Evolutionary conservation across 805 yeast species (phyloP).

Genomic region (Candida lessepsii): DNA sequence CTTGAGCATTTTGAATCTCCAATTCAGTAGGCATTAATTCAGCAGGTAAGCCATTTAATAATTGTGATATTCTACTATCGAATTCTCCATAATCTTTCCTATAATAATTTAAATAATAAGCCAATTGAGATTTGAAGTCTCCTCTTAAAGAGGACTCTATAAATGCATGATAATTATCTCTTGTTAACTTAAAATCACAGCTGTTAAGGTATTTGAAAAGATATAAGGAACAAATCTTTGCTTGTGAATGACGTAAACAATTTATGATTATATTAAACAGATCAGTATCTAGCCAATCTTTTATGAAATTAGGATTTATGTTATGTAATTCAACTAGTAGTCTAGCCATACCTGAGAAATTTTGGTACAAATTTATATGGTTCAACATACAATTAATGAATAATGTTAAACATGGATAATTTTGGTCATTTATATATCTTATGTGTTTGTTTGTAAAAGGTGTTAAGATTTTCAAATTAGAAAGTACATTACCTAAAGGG

Average conservation of each 20-base stretch:
- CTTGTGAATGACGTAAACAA: constrained; percentile 27
- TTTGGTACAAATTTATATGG: constrained; percentile 34
- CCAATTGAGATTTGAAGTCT: constrained; percentile 21
- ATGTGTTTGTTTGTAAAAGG: constrained; percentile 25
- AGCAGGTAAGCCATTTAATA: constrained; percentile 18
- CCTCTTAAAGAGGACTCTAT: constrained; percentile 27
- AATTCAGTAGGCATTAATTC: neutral
- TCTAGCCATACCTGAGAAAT: constrained; percentile 29
- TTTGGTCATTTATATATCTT: constrained; percentile 17
- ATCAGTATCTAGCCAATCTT: constrained; percentile 28
- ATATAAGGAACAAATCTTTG: constrained; percentile 25
- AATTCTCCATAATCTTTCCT: constrained; percentile 16
- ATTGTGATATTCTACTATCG: constrained; percentile 7
- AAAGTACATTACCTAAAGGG: constrained; percentile 31
- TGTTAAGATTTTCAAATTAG: constrained; percentile 25
- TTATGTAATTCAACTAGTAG: constrained; percentile 20
- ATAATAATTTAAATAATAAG: constrained; percentile 24
- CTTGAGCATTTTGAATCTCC: neutral
- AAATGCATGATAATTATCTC: constrained; percentile 21
- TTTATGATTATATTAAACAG: constrained; percentile 31
- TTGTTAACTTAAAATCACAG: constrained; percentile 10
- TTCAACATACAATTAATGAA: constrained; percentile 38
- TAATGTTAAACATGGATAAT: constrained; percentile 21
- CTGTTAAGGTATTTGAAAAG: constrained; percentile 23
- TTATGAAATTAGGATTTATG: constrained; percentile 15